Conservation (phyloP, 306 rosid species). For the Trifolium pratense region DNA sequence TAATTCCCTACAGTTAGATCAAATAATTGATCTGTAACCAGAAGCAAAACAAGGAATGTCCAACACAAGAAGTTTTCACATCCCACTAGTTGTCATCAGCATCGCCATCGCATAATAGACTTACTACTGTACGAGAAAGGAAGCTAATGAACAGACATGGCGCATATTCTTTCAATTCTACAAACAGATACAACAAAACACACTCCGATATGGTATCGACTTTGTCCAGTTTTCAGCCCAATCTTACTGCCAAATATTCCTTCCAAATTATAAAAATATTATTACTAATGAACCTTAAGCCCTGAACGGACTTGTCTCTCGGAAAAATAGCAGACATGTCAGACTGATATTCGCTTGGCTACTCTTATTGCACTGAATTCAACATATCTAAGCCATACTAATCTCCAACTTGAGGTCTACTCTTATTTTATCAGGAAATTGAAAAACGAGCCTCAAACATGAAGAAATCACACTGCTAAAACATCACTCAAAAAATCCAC, state of each 20-base stretch:
- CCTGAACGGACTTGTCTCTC: conserved; percentile 32
- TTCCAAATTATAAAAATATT: conserved; percentile 25
- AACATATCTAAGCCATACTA: conserved; percentile 49
- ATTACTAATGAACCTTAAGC: conserved; percentile 42
- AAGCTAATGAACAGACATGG: conserved; percentile 29
- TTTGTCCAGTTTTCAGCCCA: conserved; percentile 32
- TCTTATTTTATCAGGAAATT: conserved; percentile 47
- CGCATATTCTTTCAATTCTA: conserved; percentile 27
- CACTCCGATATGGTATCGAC: conserved; percentile 32
- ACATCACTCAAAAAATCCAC: conserved; percentile 49
- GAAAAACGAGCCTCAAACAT: conserved; percentile 47
- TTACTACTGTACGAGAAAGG: conserved; percentile 32
- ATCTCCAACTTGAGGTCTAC: conserved; percentile 44
- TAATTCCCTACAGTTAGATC: conserved; percentile 25
- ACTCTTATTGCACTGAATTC: conserved; percentile 45
- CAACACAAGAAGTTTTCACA: conserved; percentile 29
- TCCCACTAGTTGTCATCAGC: conserved; percentile 32
- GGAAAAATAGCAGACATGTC: conserved; percentile 34
- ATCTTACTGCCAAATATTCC: conserved; percentile 37
- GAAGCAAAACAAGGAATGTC: conserved; percentile 35
- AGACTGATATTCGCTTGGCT: conserved; percentile 38
- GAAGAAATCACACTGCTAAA: conserved; percentile 55
- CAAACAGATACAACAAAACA: conserved; percentile 24
- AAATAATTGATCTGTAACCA: conserved; percentile 29
- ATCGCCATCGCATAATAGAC: conserved; percentile 24